phyloP scores from a whole-genome alignment of 2,329 filamentous ascomycete species.

The Talaromyces rugulosus region DNA sequence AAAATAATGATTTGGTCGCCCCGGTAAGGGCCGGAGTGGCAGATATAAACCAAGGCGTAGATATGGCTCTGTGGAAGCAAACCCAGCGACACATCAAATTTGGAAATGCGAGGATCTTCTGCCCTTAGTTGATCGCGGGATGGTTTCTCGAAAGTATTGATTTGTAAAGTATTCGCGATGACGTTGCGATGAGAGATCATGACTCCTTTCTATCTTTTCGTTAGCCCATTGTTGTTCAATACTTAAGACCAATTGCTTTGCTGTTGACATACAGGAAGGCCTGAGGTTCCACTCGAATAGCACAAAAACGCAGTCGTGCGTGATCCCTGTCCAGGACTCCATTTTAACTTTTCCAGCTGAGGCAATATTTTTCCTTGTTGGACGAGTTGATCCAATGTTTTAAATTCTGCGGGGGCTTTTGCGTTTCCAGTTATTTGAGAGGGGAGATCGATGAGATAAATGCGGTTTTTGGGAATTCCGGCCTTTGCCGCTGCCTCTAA shows the following conservation, averaged over 20 bases:
- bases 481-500: slow-evolving; percentile 60
- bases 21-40: slow-evolving; percentile 61
- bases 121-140: slow-evolving; percentile 20
- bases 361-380: slow-evolving; percentile 51
- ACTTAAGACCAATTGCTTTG: neutral
- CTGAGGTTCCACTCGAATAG: slow-evolving; percentile 76
- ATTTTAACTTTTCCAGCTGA: slow-evolving; percentile 36
- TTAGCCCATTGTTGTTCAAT: slow-evolving; percentile 11
- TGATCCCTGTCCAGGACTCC: slow-evolving; percentile 40
- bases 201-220: slow-evolving; percentile 63
- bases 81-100: slow-evolving; percentile 57
- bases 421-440: slow-evolving; percentile 48
- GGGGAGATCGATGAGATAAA: slow-evolving; percentile 68
- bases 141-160: slow-evolving; percentile 48
- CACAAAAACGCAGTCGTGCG: slow-evolving; percentile 71
- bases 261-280: slow-evolving; percentile 59
- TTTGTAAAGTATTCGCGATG: slow-evolving; percentile 70
- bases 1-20: slow-evolving; percentile 72
- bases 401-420: slow-evolving; percentile 45
- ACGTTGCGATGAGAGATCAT: slow-evolving; percentile 79
- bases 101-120: slow-evolving; percentile 44
- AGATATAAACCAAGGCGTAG: slow-evolving; percentile 70
- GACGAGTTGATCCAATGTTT: slow-evolving; percentile 64
- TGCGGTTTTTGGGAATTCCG: slow-evolving; percentile 59
- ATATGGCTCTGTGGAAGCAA: slow-evolving; percentile 80